Evolutionary conservation across 129 eudicot genomes (phyloP), one percentile per base, ranked within the genome.

Genomic region (Flaveria ramosissima): DNA sequence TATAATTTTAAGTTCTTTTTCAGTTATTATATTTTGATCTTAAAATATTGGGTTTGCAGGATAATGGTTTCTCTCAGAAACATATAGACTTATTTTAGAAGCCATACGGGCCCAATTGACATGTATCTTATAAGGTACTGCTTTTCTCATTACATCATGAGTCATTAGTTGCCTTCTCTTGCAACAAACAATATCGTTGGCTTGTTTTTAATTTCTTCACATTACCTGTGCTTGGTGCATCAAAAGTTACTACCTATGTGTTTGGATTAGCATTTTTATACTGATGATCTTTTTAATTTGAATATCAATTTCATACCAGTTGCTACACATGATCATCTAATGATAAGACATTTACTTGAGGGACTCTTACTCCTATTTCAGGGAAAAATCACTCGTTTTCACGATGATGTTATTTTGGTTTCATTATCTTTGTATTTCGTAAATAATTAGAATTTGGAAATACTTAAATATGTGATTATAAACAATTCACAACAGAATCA

Each of bases 101-200:
- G 97, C 85, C 77, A 80, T 72, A 86, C 86, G n/a, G 93, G 92
- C 63, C 93, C 97, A 50, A 83, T 91, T 51, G 74, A 72, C 65
- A 64, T 84, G 80, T 88, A 83, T 86, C 92, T 88, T 50, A 16
- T 88, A 56, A 88, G 97, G 97, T 91, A 82, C 52, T 70, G 66
- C n/a, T 11, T 23, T 78, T 45, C 61, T 39, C 17, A 51, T 78
- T 43, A 59, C 75, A 32, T 48, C 53, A 48, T 14, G 17, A 48
- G 16, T 48, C 14, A 3, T 48, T 12, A 9, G 48, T 45, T 45
- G 48, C 48, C 13, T 45, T 45, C 14, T 45, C 48, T 45, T 45
- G 1, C 48, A 45, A 45, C 48, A 45, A 45, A 45, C 14, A 45
- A 14, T 45, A 2, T 45, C 14, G 53, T 48, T 48, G 17, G 53